A percentile compares a stretch with the other conserved stretches of the same genome.
Conservation (phyloP, 352 stramenopile genomes). For the Pythium periplocum region DNA sequence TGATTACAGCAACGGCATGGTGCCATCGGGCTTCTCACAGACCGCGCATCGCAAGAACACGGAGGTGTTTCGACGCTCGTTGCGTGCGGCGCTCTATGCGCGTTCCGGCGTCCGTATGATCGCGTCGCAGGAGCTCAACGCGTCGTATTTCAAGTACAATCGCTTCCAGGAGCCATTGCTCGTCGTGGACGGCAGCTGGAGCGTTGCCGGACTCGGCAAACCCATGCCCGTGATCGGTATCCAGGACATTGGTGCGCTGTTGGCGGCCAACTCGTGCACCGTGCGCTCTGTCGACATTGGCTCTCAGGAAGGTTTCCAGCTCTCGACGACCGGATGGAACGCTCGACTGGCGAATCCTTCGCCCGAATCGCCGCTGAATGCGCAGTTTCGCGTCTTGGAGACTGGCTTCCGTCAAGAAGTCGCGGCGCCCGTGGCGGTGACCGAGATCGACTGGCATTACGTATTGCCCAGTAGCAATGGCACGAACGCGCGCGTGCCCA, state of each 20-base stretch:
- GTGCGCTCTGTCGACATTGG: conserved; percentile 33
- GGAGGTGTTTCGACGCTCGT: conserved; percentile 38
- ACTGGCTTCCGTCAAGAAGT: conserved; percentile 36
- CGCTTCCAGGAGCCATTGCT: conserved; percentile 45
- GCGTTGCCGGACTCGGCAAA: conserved; percentile 19
- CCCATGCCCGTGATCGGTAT: conserved; percentile 31
- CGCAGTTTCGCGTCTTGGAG: conserved; percentile 44
- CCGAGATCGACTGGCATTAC: conserved; percentile 50
- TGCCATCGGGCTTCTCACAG: conserved; percentile 4
- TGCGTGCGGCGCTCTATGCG: conserved; percentile 42
- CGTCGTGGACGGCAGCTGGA: conserved; percentile 29
- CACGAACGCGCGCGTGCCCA: conserved; percentile 15
- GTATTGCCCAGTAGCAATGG: conserved; percentile 16
- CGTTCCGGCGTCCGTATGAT: conserved; percentile 42
- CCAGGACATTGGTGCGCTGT: conserved; percentile 24
- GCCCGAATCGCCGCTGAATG: conserved; percentile 34
- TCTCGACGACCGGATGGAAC: conserved; percentile 29
- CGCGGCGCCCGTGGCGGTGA: conserved; percentile 36
- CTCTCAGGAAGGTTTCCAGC: conserved; percentile 28
- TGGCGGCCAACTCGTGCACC: conserved; percentile 25
- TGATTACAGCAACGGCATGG: conserved; percentile 2
- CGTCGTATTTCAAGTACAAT: conserved; percentile 35
- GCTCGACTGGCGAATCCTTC: conserved; percentile 16
- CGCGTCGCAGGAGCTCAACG: conserved; percentile 19
- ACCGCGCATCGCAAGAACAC: conserved; percentile 31